These are phyloP conservation scores for Sutorius australiensis DNA, from an alignment of 768 basidiomycete species.

Conservation along the genomic window DNA sequence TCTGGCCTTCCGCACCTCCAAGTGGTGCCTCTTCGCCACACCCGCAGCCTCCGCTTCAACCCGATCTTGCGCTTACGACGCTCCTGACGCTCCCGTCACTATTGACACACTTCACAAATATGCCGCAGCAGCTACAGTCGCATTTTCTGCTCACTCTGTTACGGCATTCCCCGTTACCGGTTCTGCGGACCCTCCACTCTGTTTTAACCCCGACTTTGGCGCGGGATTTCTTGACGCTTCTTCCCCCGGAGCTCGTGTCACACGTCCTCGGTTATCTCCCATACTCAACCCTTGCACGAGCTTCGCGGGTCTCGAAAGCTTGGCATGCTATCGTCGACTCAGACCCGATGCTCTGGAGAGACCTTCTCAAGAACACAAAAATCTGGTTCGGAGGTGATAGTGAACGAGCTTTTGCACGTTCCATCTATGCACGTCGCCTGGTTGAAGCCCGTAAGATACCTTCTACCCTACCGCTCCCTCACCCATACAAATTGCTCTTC, in stretches of 20 bases:
- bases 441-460: conserved; percentile 37
- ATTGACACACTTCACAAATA: conserved; percentile 70
- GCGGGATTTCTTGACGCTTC: conserved; percentile 88
- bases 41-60: conserved; percentile 70
- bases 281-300: conserved; percentile 76
- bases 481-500: conserved; percentile 91
- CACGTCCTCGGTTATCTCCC: conserved; percentile 84
- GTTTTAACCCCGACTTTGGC: conserved; percentile 88
- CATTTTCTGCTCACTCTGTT: conserved; percentile 91
- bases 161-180: conserved; percentile 86
- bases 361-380: conserved; percentile 75
- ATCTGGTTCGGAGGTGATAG: conserved; percentile 89
- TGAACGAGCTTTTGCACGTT: conserved; percentile 74
- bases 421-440: conserved; percentile 61
- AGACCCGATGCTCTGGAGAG: conserved; percentile 86
- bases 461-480: conserved; percentile 62
- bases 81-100: conserved; percentile 84
- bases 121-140: conserved; percentile 84
- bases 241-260: conserved; percentile 90
- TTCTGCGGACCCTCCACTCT: conserved; percentile 83
- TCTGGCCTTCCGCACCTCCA: conserved; percentile 82
- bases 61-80: conserved; percentile 77
- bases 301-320: conserved; percentile 81
- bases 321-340: conserved; percentile 94
- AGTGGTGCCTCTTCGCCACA: conserved; percentile 71